Evolutionary conservation across 352 stramenopile species (phyloP).

Genomic region (Phytophthora melonis): DNA sequence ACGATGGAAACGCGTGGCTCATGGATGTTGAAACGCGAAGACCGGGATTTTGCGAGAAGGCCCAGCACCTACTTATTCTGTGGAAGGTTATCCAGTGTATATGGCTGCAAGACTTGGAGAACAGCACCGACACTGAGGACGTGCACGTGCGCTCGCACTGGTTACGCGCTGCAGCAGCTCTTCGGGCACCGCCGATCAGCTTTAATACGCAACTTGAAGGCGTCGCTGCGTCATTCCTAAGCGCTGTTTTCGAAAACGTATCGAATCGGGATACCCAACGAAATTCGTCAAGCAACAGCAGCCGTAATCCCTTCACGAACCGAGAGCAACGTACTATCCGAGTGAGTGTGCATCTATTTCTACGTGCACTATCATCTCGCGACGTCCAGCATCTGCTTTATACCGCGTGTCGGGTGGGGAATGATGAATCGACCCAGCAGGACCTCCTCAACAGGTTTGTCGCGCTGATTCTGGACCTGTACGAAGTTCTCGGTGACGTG

Average conservation of each 20-base stretch:
- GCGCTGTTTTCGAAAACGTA: constrained; percentile 5
- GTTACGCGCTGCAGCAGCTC: constrained; percentile 13
- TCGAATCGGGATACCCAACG: not conserved
- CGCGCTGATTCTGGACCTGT: not conserved
- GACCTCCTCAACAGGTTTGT: not conserved
- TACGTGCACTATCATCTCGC: not conserved
- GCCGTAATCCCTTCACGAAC: not conserved
- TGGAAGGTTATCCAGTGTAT: constrained; percentile 23
- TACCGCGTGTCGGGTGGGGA: not conserved
- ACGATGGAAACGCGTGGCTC: not conserved
- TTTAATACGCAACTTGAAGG: not conserved
- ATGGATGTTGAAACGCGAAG: not conserved
- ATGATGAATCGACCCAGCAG: not conserved
- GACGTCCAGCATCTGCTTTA: not conserved
- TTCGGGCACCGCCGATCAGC: not conserved
- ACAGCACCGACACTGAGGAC: not conserved
- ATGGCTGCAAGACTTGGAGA: constrained; percentile 9
- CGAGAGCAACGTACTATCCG: not conserved
- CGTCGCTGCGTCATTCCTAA: constrained; percentile 16
- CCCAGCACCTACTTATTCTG: constrained; percentile 28
- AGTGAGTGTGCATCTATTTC: not conserved
- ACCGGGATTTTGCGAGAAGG: constrained; percentile 23
- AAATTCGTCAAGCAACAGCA: not conserved
- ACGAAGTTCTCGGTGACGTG: not conserved
- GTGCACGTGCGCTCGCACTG: constrained; percentile 14